Evolutionary conservation across 2,329 filamentous ascomycete genomes (phyloP).

Genomic region (Lecanicillium sp.): DNA sequence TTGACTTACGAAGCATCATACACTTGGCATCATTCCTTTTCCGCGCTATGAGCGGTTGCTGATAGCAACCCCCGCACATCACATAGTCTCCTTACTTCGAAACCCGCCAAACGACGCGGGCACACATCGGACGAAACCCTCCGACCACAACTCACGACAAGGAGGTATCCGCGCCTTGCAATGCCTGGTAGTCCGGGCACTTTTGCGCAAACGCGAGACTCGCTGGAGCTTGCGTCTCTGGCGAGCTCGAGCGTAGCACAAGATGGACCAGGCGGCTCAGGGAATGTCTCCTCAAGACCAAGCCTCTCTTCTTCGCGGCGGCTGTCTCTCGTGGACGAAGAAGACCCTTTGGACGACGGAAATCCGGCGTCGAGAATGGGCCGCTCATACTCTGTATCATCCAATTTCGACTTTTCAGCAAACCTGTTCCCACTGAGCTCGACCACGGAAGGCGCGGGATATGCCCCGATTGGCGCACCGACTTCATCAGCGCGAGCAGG

Average conservation of each 20-base stretch:
- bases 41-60: too few relatives aligned
- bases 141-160: too few relatives aligned
- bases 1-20: too few relatives aligned
- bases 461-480: conserved; percentile 78
- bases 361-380: conserved; percentile 39
- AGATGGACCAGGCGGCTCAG: conserved; percentile 41
- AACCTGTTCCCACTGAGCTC: conserved; percentile 89
- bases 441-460: conserved; percentile 60
- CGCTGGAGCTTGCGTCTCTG: conserved; percentile 89
- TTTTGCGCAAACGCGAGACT: conserved; percentile 62
- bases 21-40: too few relatives aligned
- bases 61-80: too few relatives aligned
- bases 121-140: too few relatives aligned
- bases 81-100: too few relatives aligned
- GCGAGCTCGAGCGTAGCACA: conserved; percentile 62
- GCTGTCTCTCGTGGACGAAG: conserved; percentile 71
- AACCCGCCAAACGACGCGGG: too few relatives aligned
- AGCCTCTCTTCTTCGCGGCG: conserved; percentile 88
- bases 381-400: conserved; percentile 82
- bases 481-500: conserved; percentile 40
- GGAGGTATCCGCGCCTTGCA: too few relatives aligned
- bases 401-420: conserved; percentile 90
- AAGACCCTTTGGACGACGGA: conserved; percentile 62
- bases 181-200: conserved; percentile 25
- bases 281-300: conserved; percentile 66